phyloP scores from a whole-genome alignment of 768 basidiomycete genomes.

The Tremella yokohamensis region DNA sequence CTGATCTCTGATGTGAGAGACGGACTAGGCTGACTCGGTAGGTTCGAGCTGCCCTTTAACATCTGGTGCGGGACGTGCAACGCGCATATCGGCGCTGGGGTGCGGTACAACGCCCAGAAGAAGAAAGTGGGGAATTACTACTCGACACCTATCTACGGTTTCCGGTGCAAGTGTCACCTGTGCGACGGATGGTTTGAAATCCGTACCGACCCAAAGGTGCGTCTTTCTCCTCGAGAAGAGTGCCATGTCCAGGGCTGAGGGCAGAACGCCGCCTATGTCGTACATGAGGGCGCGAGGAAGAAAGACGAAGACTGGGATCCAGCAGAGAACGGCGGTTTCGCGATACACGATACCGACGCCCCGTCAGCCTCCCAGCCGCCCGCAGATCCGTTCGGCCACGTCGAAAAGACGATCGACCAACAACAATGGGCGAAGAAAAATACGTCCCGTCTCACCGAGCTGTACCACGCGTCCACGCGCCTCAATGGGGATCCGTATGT shows the following conservation, averaged over 20 bases:
- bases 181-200: conserved; percentile 98
- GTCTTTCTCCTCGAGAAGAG: conserved; percentile 17
- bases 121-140: conserved; percentile 92
- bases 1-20: background rate
- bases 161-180: conserved; percentile 95
- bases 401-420: conserved; percentile 85
- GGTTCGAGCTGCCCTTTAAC: conserved; percentile 87
- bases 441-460: conserved; percentile 72
- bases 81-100: conserved; percentile 91
- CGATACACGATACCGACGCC: conserved; percentile 75
- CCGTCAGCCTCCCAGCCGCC: conserved; percentile 55
- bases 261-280: conserved; percentile 93
- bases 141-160: conserved; percentile 89
- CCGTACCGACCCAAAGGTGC: conserved; percentile 90
- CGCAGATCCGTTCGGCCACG: conserved; percentile 77
- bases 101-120: conserved; percentile 99
- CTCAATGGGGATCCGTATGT: conserved; percentile 82
- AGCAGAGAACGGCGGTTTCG: conserved; percentile 89
- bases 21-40: conserved; percentile 1
- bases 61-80: conserved; percentile 70
- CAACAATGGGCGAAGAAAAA: conserved; percentile 68
- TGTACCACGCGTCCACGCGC: conserved; percentile 72
- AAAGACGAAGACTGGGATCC: conserved; percentile 98
- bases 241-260: background rate
- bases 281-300: conserved; percentile 83